Percentiles rank a stretch among this genome's conserved stretches.
Evolutionary conservation across 148 eudicot species (phyloP).

Genomic region (Dianthus caryophyllus): DNA sequence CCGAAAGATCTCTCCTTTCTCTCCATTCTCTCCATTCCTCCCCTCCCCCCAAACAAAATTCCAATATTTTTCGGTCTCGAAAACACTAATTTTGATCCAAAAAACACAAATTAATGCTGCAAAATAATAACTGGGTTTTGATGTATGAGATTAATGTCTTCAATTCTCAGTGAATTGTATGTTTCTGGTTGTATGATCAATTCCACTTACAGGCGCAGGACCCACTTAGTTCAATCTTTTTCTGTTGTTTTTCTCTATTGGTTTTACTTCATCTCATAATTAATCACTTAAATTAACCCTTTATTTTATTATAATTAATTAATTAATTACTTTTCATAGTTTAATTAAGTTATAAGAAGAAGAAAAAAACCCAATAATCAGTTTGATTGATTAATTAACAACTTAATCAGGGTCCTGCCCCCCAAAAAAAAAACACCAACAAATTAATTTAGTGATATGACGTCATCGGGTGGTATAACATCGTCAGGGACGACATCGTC

Average conservation of each 20-base stretch:
- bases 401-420: neutral
- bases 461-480: constrained; percentile 45
- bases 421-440: too few species aligned
- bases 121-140: constrained; percentile 34
- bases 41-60: neutral
- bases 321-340: too few species aligned
- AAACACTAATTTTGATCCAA: neutral
- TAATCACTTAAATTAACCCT: constrained; percentile 15
- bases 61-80: neutral
- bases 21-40: neutral
- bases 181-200: constrained; percentile 84
- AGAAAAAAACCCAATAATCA: neutral
- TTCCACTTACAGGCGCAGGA: constrained; percentile 79
- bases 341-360: too few species aligned
- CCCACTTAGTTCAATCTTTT: constrained; percentile 92
- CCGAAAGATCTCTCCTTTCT: neutral
- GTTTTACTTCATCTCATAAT: constrained; percentile 80
- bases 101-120: constrained; percentile 41
- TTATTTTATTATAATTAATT: too few species aligned
- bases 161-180: constrained; percentile 73
- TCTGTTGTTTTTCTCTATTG: constrained; percentile 95
- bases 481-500: constrained; percentile 40
- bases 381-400: neutral
- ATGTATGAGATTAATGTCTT: constrained; percentile 91
- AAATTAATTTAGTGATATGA: constrained; percentile 29